phyloP scores from a whole-genome alignment of 192 early-diverging fungal genomes.

The Podila horticola region DNA sequence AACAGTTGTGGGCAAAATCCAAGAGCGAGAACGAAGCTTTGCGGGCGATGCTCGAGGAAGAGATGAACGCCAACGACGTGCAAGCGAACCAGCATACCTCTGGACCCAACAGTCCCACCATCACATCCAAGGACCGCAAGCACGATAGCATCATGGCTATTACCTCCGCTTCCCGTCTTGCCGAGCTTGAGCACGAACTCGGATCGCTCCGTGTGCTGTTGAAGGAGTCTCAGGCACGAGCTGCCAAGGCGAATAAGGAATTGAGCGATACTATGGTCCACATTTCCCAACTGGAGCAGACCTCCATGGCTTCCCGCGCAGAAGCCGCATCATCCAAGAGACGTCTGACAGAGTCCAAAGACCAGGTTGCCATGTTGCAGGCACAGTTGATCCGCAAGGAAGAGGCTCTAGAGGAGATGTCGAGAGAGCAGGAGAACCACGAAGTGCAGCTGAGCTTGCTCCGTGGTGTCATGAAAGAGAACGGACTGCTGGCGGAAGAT shows the following conservation, averaged over 20 bases:
- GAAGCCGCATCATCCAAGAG: slow-evolving; percentile 55
- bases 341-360: slow-evolving; percentile 52
- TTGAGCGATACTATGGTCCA: slow-evolving; percentile 55
- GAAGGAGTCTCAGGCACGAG: slow-evolving; percentile 35
- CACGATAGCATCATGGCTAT: slow-evolving; percentile 45
- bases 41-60: slow-evolving; percentile 51
- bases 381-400: slow-evolving; percentile 55
- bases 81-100: not conserved
- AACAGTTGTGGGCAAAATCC: slow-evolving; percentile 50
- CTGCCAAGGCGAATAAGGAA: slow-evolving; percentile 36
- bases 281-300: slow-evolving; percentile 58
- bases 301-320: slow-evolving; percentile 55
- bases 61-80: slow-evolving; percentile 41
- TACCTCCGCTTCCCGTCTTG: slow-evolving; percentile 28
- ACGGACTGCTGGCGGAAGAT: slow-evolving; percentile 49
- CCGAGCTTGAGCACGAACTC: slow-evolving; percentile 53
- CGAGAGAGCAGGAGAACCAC: slow-evolving; percentile 58
- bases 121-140: slow-evolving; percentile 37
- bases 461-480: slow-evolving; percentile 54
- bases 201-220: slow-evolving; percentile 30
- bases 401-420: slow-evolving; percentile 46
- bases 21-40: slow-evolving; percentile 54
- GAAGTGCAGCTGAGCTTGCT: slow-evolving; percentile 62
- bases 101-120: not conserved
- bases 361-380: slow-evolving; percentile 49